phyloP scores from a whole-genome alignment of 208 protist genomes.

The Crithidia acanthocephali region DNA sequence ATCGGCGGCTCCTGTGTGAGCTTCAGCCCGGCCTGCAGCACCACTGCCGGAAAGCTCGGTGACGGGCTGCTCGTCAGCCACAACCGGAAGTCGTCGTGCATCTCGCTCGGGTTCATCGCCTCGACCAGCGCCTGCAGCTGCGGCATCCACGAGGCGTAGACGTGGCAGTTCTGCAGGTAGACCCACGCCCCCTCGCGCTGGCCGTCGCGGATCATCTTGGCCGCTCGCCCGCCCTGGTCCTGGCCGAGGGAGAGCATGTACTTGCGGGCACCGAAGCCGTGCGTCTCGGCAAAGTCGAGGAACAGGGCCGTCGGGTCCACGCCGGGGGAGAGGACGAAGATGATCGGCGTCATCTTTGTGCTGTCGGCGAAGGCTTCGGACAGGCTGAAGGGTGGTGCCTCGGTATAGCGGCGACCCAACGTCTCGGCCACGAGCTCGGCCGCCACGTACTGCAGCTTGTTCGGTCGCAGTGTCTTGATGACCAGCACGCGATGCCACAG shows the following conservation, averaged over 20 bases:
- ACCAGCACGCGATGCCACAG: conserved; percentile 89
- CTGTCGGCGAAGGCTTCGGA: conserved; percentile 91
- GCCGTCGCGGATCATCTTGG: conserved; percentile 86
- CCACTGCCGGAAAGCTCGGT: conserved; percentile 88
- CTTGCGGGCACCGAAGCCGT: conserved; percentile 83
- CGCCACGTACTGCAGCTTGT: conserved; percentile 85
- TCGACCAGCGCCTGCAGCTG: conserved; percentile 91
- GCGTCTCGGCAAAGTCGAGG: conserved; percentile 87
- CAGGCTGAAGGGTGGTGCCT: conserved; percentile 82
- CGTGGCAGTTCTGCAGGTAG: conserved; percentile 97
- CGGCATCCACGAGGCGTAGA: conserved; percentile 95
- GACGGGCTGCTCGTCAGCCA: conserved; percentile 96
- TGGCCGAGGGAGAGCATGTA: conserved; percentile 95
- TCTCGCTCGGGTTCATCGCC: conserved; percentile 63
- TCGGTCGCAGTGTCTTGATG: conserved; percentile 79
- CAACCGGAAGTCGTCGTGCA: conserved; percentile 93
- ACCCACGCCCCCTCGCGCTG: conserved; percentile 92
- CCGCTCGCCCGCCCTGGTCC: conserved; percentile 91
- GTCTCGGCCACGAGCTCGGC: conserved; percentile 61
- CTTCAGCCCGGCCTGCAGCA: conserved; percentile 96
- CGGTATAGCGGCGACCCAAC: conserved; percentile 85
- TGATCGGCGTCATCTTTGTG: conserved; percentile 88
- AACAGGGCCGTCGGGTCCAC: conserved; percentile 94
- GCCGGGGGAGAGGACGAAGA: conserved; percentile 95
- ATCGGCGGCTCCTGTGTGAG: conserved; percentile 96